phyloP scores from a whole-genome alignment of 768 basidiomycete genomes.

The Leccinum uliginosum region DNA sequence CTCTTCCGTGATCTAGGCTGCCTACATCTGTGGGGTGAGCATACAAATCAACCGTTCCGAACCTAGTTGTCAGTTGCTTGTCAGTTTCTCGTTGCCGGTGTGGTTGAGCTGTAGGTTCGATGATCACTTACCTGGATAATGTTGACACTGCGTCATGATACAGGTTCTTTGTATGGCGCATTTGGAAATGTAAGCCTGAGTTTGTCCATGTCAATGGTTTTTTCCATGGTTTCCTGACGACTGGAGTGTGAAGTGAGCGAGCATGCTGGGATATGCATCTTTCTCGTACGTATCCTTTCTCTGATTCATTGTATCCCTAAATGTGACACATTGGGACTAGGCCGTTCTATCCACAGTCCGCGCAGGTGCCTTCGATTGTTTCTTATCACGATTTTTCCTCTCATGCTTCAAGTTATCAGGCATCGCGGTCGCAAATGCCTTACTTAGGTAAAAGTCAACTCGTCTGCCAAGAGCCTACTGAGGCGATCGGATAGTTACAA shows the following conservation, averaged over 20 bases:
- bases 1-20: neutral
- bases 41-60: neutral
- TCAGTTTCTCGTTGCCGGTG: constrained; percentile 1
- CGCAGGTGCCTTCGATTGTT: constrained; percentile 1
- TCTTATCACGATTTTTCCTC: neutral
- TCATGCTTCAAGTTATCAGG: neutral
- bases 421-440: neutral
- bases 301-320: no score
- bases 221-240: neutral
- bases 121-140: neutral
- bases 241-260: constrained; percentile 7
- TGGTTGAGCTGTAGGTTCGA: constrained; percentile 3
- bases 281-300: constrained; percentile 8
- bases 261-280: constrained; percentile 5
- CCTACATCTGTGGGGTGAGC: constrained; percentile 9
- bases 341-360: constrained; percentile 4
- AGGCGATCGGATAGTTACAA: neutral
- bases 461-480: neutral
- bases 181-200: constrained; percentile 13
- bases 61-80: neutral
- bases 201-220: neutral
- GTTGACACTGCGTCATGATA: neutral
- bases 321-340: neutral
- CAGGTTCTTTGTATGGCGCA: constrained; percentile 19
- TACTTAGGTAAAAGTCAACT: neutral